phyloP scores from a whole-genome alignment of 2,329 filamentous ascomycete genomes.

The Ophiostoma perfectum region DNA sequence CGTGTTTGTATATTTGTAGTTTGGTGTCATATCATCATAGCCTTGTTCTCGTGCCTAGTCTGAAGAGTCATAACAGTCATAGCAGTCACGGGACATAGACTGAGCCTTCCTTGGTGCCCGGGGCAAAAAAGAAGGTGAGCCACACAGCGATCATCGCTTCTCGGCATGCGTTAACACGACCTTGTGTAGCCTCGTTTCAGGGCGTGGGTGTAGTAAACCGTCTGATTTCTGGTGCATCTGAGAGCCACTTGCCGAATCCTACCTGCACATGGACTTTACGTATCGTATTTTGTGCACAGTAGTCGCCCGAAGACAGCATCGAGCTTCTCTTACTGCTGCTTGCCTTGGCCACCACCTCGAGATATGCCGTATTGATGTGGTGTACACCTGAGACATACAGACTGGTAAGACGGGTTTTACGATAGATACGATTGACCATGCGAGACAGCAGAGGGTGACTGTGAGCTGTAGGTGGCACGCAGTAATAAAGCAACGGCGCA shows the following conservation, averaged over 20 bases:
- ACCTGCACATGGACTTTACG: neutral
- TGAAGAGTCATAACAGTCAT: conserved; percentile 4
- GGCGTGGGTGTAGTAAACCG: neutral
- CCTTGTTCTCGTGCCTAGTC: neutral
- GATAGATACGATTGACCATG: neutral
- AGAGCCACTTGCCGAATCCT: neutral
- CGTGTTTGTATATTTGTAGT: neutral
- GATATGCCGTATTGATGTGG: neutral
- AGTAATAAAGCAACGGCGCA: too few species aligned
- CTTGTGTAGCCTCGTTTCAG: neutral
- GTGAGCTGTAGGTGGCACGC: neutral
- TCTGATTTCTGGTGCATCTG: neutral
- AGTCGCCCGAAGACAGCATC: neutral
- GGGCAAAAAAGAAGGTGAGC: neutral
- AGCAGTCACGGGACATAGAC: neutral
- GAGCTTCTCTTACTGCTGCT: neutral
- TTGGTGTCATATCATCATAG: neutral
- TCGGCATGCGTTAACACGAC: neutral
- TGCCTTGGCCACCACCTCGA: neutral
- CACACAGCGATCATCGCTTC: too few species aligned
- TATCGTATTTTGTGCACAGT: neutral
- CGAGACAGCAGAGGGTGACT: neutral
- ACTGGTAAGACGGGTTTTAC: neutral
- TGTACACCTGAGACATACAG: neutral
- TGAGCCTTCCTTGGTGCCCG: neutral